Conservation (phyloP, 2,329 filamentous ascomycete species). For the Coniella lustricola region DNA sequence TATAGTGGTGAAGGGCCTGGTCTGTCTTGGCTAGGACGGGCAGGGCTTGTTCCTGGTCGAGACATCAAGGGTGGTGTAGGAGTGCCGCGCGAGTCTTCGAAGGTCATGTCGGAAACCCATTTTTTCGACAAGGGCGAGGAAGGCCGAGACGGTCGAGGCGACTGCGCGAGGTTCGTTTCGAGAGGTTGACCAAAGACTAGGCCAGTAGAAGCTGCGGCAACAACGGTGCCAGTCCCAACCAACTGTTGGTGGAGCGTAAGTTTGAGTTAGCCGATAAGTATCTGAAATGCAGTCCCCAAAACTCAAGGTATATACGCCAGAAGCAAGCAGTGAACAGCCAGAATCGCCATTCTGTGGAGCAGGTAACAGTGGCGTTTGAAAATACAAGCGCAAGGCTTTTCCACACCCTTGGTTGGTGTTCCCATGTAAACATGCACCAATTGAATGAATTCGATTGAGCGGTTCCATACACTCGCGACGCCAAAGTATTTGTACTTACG, state of each 20-base stretch:
- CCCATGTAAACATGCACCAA: too few species aligned
- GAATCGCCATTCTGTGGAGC: too few species aligned
- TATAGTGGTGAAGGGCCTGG: conserved; percentile 21
- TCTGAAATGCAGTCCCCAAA: too few species aligned
- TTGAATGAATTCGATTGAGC: too few species aligned
- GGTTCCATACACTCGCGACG: neutral
- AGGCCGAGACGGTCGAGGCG: conserved; percentile 23
- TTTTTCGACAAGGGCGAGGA: conserved; percentile 26
- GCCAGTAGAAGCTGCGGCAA: conserved; percentile 53
- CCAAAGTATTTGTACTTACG: conserved; percentile 31
- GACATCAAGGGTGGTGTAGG: conserved; percentile 25
- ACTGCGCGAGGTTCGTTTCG: conserved; percentile 28
- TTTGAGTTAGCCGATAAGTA: conserved; percentile 4
- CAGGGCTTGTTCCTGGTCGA: conserved; percentile 38
- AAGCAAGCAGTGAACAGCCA: too few species aligned
- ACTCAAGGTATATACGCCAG: too few species aligned
- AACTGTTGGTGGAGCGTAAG: conserved; percentile 33
- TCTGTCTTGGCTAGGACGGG: conserved; percentile 18
- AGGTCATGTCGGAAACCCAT: conserved; percentile 22
- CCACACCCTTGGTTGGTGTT: too few species aligned
- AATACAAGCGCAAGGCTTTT: too few species aligned
- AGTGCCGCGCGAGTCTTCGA: conserved; percentile 17
- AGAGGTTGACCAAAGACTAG: conserved; percentile 51
- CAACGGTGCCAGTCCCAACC: conserved; percentile 54
- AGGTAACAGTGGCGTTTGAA: too few species aligned